Base-by-base conservation (phyloP, 2,329 filamentous ascomycete species). In the Beauveria brongniartii region DNA sequence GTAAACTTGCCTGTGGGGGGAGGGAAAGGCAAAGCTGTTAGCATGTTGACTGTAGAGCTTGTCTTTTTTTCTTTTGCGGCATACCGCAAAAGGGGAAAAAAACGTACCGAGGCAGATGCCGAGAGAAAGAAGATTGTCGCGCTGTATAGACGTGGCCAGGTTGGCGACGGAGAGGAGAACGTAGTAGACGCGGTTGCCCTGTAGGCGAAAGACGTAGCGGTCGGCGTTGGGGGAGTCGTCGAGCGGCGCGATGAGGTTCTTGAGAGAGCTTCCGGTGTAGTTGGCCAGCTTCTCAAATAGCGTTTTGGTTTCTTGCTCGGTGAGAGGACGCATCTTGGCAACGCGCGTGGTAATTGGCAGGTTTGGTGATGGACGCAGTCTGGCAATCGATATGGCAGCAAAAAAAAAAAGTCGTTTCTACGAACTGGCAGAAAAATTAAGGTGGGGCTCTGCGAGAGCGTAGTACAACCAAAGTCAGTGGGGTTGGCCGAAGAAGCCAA, bases 231-330 rank as follows among this genome's bases (percentile, higher is more conserved):
- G 80, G 47, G 82, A 84, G 75, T 87, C 81, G 69, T 88, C 83
- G 63, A 89, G 78, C 10, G 89, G 88, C 53, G 87, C 85, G 68
- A 93, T 91, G 67, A 97, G 84, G 74, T 91, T 87, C 75, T 92
- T 93, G 67, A 97, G 83, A 20, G 90, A 92, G 69, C 84, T 85
- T 67, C 92, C 92, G 26, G 90, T 94, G 80, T 97, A 99, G 74
- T 92, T 90, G 62, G 94, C 94, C 46, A 99, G 85, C 80, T 97
- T 96, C 68, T 88, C 84, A 75, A 97, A 95, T 69, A 97, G 85
- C 1, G 89, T 90, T 73, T 90, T 85, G 62, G 87, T 90, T 77
- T 92, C 89, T 70, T 80, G 75, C 74, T 91, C 91, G 61, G 91
- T 94, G 66, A 96, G 84, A 57, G 88, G 84, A 61, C 91, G 85